Evolutionary conservation across 768 basidiomycete genomes (phyloP).

Genomic region (Boletus edulis): DNA sequence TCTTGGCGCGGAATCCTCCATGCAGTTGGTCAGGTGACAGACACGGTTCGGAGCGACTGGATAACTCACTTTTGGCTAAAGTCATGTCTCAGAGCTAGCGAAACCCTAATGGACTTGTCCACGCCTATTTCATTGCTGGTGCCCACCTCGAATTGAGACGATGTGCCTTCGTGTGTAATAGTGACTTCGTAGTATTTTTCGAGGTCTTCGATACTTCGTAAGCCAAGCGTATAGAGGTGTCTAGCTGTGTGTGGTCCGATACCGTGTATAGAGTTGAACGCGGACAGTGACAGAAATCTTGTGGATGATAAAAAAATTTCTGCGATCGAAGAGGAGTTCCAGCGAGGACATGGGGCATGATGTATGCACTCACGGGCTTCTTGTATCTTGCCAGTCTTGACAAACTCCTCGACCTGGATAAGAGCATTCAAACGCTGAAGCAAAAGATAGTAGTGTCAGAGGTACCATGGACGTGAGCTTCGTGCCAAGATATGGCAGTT

Average conservation of each 20-base stretch:
- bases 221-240: constrained; percentile 58
- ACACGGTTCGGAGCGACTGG: no score
- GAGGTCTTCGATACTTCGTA: constrained; percentile 69
- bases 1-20: constrained; percentile 71
- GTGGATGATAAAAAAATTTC: constrained; percentile 45
- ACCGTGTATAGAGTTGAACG: constrained; percentile 66
- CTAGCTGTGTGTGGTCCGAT: constrained; percentile 73
- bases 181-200: constrained; percentile 53
- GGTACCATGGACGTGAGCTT: constrained; percentile 51
- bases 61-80: constrained; percentile 44
- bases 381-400: constrained; percentile 49
- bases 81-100: constrained; percentile 58
- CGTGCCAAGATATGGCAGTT: constrained; percentile 48
- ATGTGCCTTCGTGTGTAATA: constrained; percentile 27
- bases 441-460: neutral
- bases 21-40: neutral
- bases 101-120: constrained; percentile 51
- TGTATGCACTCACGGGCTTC: constrained; percentile 46
- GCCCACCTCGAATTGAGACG: constrained; percentile 22
- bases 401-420: constrained; percentile 60
- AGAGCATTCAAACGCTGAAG: neutral
- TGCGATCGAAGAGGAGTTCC: constrained; percentile 23
- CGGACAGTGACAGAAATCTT: constrained; percentile 55
- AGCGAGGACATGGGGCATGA: constrained; percentile 8
- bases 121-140: constrained; percentile 21